Conservation (phyloP, 441 rosid species). For the Populus hybrid region DNA sequence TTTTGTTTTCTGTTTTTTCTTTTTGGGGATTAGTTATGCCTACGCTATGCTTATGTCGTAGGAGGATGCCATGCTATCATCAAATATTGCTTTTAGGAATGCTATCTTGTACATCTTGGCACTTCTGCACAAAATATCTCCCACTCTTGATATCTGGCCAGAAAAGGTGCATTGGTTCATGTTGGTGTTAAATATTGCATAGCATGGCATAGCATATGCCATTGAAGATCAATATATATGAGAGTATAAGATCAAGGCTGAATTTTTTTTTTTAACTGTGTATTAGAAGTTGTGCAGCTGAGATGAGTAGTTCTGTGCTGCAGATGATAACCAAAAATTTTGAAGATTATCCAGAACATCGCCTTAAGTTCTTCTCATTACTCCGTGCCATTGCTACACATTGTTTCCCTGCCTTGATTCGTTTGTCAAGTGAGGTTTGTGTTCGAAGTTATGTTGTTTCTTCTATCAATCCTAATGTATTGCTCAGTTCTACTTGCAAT, state of each 20-base stretch:
- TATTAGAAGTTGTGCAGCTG: neutral
- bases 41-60: neutral
- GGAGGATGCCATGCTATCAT: neutral
- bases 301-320: conserved; percentile 19
- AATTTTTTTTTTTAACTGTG: neutral
- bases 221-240: too few relatives aligned
- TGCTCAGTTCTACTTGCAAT: neutral
- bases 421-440: conserved; percentile 89
- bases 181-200: neutral
- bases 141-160: neutral
- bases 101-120: neutral
- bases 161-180: neutral
- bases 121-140: neutral
- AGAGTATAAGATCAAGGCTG: neutral
- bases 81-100: neutral
- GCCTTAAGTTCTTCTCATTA: conserved; percentile 96
- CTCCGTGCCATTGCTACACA: conserved; percentile 97
- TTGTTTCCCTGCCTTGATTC: conserved; percentile 94
- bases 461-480: neutral
- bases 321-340: conserved; percentile 99
- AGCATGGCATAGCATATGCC: neutral
- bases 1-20: neutral
- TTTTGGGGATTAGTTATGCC: neutral
- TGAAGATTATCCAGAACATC: conserved; percentile 99
- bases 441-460: conserved; percentile 13